Base-by-base conservation (phyloP, 768 basidiomycete genomes). In the Termitomyces sp. region DNA sequence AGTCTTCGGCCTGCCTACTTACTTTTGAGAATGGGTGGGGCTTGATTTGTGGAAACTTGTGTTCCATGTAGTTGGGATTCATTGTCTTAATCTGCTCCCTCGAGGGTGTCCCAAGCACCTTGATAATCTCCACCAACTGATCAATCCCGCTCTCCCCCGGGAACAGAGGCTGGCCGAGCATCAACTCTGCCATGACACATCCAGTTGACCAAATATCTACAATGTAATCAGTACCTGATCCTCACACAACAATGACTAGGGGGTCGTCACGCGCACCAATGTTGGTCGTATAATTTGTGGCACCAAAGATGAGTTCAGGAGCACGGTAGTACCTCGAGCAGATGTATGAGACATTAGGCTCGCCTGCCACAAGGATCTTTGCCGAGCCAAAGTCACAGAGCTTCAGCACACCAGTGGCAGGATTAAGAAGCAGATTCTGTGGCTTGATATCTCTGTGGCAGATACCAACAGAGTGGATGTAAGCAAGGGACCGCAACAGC, bases 11-110 rank as follows among this genome's bases (percentile, higher is more conserved):
- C 27, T 34, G 34, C 34, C 34, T 12, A 34, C 34, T 34, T 57
- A 92, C 93, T 86, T 98, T 98, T 68, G 88, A 89, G 79, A 98
- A 98, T 0, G 95, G 95, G 69, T 98, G 96, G n/a, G 95, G 94
- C 70, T 96, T 94, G 79, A 99, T 99, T 74, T 98, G 96, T 1
- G 97, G 97, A 79, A 99, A 99, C 75, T 98, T 98, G 84, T 99
- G 97, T 70, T 99, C 97, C 97, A 98, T 98, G 76, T 99, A 99
- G 77, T 99, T 99, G 54, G 97, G 97, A 74, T 99, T 99, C 97
- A 99, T 99, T 64, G 97, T 98, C 86, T 99, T 98, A 83, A 99
- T 99, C 73, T 99, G 97, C 70, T 98, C 97, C 63, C 96, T 80
- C 57, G 97, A 95, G 2, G 97, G 97, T 21, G 97, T 99, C 16